Evolutionary conservation across 2,329 filamentous ascomycete genomes (phyloP), one percentile per base, ranked within the genome.

Genomic region (Penicillium frequentans): DNA sequence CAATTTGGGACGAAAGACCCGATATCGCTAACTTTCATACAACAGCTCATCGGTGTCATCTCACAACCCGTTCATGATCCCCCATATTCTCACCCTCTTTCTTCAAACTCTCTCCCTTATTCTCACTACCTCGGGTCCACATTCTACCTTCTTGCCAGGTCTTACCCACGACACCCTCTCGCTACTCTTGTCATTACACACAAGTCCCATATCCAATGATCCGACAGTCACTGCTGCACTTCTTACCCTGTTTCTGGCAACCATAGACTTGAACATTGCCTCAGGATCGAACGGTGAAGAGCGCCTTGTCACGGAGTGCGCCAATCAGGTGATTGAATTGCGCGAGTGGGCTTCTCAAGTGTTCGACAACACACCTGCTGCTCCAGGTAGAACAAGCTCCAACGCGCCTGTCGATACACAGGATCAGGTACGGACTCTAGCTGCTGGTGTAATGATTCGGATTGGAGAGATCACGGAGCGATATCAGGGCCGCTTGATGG

Each of bases 141-240:
- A 88, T 53, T 93, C 90, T 0, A 80, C 93, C 0, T 82, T 85
- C 1, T 82, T 98, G 0, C 86, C 89, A 1, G 86, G 91, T 54
- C 87, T 97, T 80, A 97, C 92, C 1, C 80, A 86, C 10, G 91
- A 97, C 74, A 84, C 96, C 19, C 93, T 93, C 85, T 84, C 89
- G 46, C 76, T 99, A n/a, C 78, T 98, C 3, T 84, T 97, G 65
- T 80, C 83, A 2, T 79, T 96, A 2, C 83, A 85, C 80, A 44
- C 73, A 45, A 65, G 64, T 23, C 69, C 77, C 3, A 80, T 82
- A 39, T 79, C 81, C 27, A 84, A 83, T 1, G 89, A 95, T 61
- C 74, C 88, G 1, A 77, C 79, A 0, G 84, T 96, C 1, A 81
- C 91, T 21, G 86, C 89, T 48, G 89, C 91, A 0, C 80, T 96